Percentiles rank a stretch among this genome's conserved stretches.
Conservation (phyloP, 129 eudicot species). For the Glebionis coronaria region DNA sequence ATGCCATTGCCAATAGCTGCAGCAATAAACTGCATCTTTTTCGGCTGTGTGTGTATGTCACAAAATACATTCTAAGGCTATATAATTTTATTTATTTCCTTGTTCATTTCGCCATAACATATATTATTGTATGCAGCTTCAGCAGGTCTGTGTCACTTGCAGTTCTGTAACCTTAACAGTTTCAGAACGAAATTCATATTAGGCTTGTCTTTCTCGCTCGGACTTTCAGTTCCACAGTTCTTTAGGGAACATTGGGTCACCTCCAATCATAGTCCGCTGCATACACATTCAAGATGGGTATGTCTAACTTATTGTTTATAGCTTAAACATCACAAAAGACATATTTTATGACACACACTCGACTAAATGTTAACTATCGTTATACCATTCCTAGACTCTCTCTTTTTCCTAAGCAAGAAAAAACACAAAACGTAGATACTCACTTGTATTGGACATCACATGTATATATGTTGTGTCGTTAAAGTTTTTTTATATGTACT, state of each 20-base stretch:
- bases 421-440: no score
- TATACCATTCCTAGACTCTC: no score
- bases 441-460: no score
- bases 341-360: no score
- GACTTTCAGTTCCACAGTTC: slow-evolving; percentile 67
- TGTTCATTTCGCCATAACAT: background rate
- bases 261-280: slow-evolving; percentile 40
- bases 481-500: no score
- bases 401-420: no score
- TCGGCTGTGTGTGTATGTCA: slow-evolving; percentile 63
- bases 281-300: slow-evolving; percentile 60
- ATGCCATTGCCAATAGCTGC: slow-evolving; percentile 63
- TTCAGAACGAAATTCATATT: slow-evolving; percentile 67
- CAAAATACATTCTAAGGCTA: background rate
- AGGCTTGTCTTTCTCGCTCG: slow-evolving; percentile 65
- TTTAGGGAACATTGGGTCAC: slow-evolving; percentile 47
- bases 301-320: no score
- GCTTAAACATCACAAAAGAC: background rate
- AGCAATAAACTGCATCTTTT: slow-evolving; percentile 59
- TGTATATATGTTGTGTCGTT: no score
- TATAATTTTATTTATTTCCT: background rate
- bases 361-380: no score
- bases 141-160: slow-evolving; percentile 62
- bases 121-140: slow-evolving; percentile 44
- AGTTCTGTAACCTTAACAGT: slow-evolving; percentile 74